Evolutionary conservation across 345 rosid genomes (phyloP).

Genomic region (Pugionium cornutum): DNA sequence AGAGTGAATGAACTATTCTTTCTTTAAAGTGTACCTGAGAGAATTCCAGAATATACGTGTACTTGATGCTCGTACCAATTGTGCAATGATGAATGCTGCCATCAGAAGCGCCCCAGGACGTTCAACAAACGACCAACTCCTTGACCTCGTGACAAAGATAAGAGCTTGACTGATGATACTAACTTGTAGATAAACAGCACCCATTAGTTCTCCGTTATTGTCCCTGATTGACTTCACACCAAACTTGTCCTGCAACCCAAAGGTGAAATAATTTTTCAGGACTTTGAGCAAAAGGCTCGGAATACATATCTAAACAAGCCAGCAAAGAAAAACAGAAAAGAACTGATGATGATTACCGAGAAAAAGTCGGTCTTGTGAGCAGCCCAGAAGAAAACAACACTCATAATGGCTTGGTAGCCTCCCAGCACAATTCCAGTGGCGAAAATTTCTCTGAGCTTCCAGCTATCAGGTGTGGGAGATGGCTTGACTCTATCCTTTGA

Average conservation of each 20-base stretch:
- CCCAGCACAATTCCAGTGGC: conserved; percentile 88
- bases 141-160: conserved; percentile 46
- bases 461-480: conserved; percentile 93
- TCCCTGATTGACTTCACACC: conserved; percentile 50
- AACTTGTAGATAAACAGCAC: conserved; percentile 62
- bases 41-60: background rate
- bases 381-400: conserved; percentile 86
- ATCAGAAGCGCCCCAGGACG: conserved; percentile 45
- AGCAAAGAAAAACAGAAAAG: background rate
- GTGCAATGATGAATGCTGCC: conserved; percentile 42
- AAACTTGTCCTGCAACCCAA: conserved; percentile 56
- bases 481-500: conserved; percentile 97
- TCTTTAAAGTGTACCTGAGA: background rate
- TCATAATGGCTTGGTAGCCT: conserved; percentile 82
- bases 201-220: conserved; percentile 45
- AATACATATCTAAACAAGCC: background rate
- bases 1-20: conserved; percentile 16
- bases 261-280: conserved; percentile 6
- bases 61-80: conserved; percentile 47
- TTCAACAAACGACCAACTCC: conserved; percentile 46
- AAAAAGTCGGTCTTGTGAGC: conserved; percentile 56
- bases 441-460: conserved; percentile 90
- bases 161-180: conserved; percentile 51
- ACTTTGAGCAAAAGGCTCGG: background rate
- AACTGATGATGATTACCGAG: conserved; percentile 41